phyloP scores from a whole-genome alignment of 306 rosid species.

The Corylus avellana region DNA sequence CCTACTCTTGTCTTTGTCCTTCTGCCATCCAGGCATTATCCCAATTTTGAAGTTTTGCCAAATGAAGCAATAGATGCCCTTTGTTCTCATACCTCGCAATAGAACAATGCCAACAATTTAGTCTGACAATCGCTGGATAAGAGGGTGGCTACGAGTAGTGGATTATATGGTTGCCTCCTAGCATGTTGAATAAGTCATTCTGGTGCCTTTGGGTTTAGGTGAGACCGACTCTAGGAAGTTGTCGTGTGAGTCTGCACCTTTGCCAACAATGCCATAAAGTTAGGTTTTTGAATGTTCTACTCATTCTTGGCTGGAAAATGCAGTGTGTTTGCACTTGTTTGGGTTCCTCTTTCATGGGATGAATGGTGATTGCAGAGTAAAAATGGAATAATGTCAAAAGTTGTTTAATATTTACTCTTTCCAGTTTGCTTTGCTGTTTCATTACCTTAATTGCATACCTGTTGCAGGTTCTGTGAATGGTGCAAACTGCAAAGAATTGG shows the following conservation, averaged over 20 bases:
- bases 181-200: background rate
- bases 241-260: background rate
- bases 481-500: constrained; percentile 46
- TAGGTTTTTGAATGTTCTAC: background rate
- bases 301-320: background rate
- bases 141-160: background rate
- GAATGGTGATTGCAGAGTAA: background rate
- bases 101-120: background rate
- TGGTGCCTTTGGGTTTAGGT: background rate
- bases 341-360: background rate
- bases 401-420: background rate
- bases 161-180: background rate
- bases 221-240: background rate
- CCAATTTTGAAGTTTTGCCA: background rate
- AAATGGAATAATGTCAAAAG: background rate
- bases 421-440: background rate
- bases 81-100: background rate
- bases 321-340: background rate
- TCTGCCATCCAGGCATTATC: background rate
- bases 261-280: background rate
- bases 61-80: too few species aligned
- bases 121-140: background rate
- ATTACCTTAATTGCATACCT: background rate
- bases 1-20: background rate
- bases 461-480: constrained; percentile 50